Evolutionary conservation across 176 grass and related monocot genomes (phyloP).

Genomic region (Rhipidocladum racemiflorum): DNA sequence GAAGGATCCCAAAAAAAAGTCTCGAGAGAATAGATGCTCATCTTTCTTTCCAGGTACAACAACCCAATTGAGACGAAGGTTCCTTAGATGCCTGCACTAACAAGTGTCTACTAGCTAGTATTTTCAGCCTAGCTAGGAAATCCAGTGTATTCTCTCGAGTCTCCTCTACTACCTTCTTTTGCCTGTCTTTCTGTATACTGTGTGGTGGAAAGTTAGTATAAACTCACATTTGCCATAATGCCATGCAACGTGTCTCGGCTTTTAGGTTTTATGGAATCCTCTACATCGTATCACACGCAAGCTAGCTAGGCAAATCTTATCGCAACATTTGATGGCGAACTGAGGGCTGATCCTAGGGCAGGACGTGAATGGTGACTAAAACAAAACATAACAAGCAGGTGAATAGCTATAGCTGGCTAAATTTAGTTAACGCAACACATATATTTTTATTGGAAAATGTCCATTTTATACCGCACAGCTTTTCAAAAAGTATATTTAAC

Average conservation of each 20-base stretch:
- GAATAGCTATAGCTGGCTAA: no score
- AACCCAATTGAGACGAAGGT: slow-evolving; percentile 38
- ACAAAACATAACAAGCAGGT: no score
- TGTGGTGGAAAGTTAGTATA: not conserved
- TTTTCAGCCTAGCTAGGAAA: not conserved
- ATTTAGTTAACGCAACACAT: no score
- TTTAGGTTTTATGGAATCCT: not conserved
- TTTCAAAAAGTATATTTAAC: no score
- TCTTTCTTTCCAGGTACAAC: slow-evolving; percentile 22
- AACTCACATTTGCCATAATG: not conserved
- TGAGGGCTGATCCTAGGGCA: not conserved
- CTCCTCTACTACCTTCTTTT: not conserved
- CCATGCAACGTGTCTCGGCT: not conserved
- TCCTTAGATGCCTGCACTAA: slow-evolving; percentile 32
- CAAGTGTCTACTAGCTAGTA: not conserved
- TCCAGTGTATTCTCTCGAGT: not conserved
- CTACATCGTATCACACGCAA: not conserved
- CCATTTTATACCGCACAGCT: no score
- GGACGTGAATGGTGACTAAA: no score
- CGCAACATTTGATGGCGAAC: not conserved
- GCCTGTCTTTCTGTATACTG: not conserved
- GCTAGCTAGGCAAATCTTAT: not conserved
- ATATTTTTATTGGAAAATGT: no score
- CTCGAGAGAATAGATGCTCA: slow-evolving; percentile 44
- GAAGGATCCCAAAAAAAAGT: not conserved